Conservation (phyloP, 2,329 filamentous ascomycete species). For the Colletotrichum cereale region DNA sequence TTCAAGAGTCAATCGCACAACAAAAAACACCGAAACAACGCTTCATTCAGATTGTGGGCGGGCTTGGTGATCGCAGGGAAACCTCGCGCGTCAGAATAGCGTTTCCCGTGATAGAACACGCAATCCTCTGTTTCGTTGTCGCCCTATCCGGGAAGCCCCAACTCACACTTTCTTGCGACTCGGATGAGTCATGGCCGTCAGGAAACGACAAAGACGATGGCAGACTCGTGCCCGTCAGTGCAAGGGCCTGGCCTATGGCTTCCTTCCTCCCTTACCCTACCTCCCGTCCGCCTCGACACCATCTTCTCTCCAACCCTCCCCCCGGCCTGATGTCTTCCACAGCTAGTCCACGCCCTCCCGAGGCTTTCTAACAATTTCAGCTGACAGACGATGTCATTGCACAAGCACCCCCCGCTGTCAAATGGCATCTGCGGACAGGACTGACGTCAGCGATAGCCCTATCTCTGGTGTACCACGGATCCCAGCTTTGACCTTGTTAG, state of each 20-base stretch:
- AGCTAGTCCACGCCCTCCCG: slow-evolving; percentile 18
- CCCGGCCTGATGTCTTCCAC: background rate
- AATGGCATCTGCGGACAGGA: slow-evolving; percentile 19
- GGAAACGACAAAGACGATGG: slow-evolving; percentile 20
- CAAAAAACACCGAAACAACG: slow-evolving; percentile 31
- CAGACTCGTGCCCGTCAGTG: background rate
- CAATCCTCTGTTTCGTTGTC: slow-evolving; percentile 40
- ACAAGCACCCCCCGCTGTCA: slow-evolving; percentile 23
- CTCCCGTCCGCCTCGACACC: slow-evolving; percentile 19
- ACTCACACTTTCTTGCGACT: slow-evolving; percentile 35
- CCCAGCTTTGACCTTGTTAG: slow-evolving; percentile 38
- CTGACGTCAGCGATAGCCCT: slow-evolving; percentile 33
- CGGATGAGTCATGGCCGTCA: slow-evolving; percentile 32
- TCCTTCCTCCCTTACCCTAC: background rate
- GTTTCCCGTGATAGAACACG: slow-evolving; percentile 35
- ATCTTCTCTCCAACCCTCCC: slow-evolving; percentile 5
- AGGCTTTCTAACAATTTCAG: slow-evolving; percentile 34
- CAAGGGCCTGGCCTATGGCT: slow-evolving; percentile 24
- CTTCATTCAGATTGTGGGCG: slow-evolving; percentile 32
- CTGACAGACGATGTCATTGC: slow-evolving; percentile 37
- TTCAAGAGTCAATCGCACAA: slow-evolving; percentile 2
- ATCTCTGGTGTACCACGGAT: background rate
- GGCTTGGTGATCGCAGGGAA: slow-evolving; percentile 29
- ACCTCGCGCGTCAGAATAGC: slow-evolving; percentile 30
- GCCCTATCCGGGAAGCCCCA: slow-evolving; percentile 39